phyloP scores from a whole-genome alignment of 352 stramenopile genomes.

The Phytophthora boehmeriae region DNA sequence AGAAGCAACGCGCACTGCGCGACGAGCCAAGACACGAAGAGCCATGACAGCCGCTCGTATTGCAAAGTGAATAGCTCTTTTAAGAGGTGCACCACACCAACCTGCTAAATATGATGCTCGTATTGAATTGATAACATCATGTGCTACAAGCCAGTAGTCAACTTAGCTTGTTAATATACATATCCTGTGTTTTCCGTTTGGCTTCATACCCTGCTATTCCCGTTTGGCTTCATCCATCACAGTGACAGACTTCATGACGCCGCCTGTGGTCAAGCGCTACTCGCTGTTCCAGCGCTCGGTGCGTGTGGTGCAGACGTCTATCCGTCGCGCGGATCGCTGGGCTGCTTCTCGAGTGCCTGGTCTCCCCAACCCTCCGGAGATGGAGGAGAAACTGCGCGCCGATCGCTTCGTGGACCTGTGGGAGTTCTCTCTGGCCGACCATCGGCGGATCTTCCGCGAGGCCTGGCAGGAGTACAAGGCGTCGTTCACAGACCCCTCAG shows the following conservation, averaged over 20 bases:
- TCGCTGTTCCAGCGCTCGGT: conserved; percentile 81
- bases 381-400: conserved; percentile 43
- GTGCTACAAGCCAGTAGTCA: too few species aligned
- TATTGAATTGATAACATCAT: too few species aligned
- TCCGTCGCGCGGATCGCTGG: conserved; percentile 57
- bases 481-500: conserved; percentile 57
- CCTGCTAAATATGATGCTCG: too few species aligned
- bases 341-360: conserved; percentile 64
- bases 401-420: conserved; percentile 77
- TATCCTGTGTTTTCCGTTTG: background rate
- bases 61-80: conserved; percentile 4
- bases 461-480: conserved; percentile 79
- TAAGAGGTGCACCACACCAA: conserved; percentile 1
- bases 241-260: conserved; percentile 14
- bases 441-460: conserved; percentile 59
- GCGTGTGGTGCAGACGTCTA: conserved; percentile 70
- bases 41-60: conserved; percentile 36
- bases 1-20: conserved; percentile 28
- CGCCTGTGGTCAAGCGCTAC: conserved; percentile 52
- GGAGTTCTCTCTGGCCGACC: conserved; percentile 77
- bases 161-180: background rate
- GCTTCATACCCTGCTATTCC: background rate
- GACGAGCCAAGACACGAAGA: conserved; percentile 28
- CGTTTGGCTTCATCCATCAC: background rate
- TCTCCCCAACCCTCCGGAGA: conserved; percentile 73